phyloP scores from a whole-genome alignment of 2,329 filamentous ascomycete genomes.

The Trichophyton benhamiae region DNA sequence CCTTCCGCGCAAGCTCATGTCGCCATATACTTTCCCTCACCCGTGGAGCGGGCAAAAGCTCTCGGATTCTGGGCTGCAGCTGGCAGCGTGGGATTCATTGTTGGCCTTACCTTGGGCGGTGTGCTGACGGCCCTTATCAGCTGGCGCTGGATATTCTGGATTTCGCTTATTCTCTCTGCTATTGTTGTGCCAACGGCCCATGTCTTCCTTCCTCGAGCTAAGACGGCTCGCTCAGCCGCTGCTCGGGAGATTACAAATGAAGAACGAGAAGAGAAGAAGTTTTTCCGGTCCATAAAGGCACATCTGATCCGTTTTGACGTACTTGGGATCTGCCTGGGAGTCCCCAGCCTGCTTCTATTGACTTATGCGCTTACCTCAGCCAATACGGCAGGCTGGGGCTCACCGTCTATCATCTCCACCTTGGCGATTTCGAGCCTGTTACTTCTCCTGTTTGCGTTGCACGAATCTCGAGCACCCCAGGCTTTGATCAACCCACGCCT shows the following conservation, averaged over 20 bases:
- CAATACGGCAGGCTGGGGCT: not conserved
- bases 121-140: not conserved
- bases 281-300: not conserved
- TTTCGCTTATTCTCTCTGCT: not conserved
- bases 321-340: not conserved
- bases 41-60: not conserved
- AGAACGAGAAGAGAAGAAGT: not conserved
- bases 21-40: not conserved
- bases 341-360: not conserved
- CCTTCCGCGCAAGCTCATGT: not conserved
- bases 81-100: not conserved
- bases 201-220: not conserved
- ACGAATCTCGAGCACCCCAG: not conserved
- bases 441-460: not conserved
- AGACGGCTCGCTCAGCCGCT: not conserved
- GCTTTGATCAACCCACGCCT: not conserved
- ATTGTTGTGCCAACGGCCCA: not conserved
- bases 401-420: not conserved
- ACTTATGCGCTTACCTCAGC: not conserved
- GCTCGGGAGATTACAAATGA: not conserved
- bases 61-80: not conserved
- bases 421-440: not conserved
- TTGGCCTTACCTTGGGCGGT: not conserved
- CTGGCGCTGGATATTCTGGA: slow-evolving; percentile 1
- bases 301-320: not conserved